Evolutionary conservation across 495 filamentous ascomycete species (phyloP).

Genomic region (Tuber microsphaerosporum): DNA sequence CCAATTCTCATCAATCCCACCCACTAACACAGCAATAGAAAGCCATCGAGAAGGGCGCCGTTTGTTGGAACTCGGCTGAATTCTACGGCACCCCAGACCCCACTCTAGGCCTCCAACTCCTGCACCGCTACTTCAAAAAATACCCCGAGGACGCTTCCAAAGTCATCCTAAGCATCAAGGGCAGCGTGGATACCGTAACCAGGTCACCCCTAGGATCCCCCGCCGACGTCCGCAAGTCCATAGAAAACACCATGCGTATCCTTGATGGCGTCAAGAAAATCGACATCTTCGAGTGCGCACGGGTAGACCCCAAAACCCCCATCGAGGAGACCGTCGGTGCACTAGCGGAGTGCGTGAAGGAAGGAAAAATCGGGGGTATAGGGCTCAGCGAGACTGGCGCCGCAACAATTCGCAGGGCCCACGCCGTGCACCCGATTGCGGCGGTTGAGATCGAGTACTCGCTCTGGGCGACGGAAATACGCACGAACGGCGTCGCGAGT

Average conservation of each 20-base stretch:
- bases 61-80: conserved; percentile 41
- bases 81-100: conserved; percentile 41
- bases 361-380: conserved; percentile 75
- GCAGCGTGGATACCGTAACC: conserved; percentile 39
- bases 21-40: conserved; percentile 12
- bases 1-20: not conserved
- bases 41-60: conserved; percentile 40
- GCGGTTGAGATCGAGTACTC: conserved; percentile 76
- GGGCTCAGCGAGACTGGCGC: conserved; percentile 65
- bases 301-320: conserved; percentile 59
- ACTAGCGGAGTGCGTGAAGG: conserved; percentile 48
- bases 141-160: conserved; percentile 57
- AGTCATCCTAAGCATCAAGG: conserved; percentile 57
- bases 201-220: conserved; percentile 53
- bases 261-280: conserved; percentile 69
- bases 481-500: conserved; percentile 65
- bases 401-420: conserved; percentile 66
- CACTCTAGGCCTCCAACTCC: conserved; percentile 49
- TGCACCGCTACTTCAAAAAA: conserved; percentile 55
- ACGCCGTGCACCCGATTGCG: conserved; percentile 60
- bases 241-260: conserved; percentile 59
- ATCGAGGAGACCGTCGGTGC: conserved; percentile 54
- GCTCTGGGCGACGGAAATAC: conserved; percentile 59
- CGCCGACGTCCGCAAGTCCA: conserved; percentile 55
- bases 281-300: conserved; percentile 73